Evolutionary conservation across 805 yeast species (phyloP).

Genomic region (Grigorovia transvaalensis): DNA sequence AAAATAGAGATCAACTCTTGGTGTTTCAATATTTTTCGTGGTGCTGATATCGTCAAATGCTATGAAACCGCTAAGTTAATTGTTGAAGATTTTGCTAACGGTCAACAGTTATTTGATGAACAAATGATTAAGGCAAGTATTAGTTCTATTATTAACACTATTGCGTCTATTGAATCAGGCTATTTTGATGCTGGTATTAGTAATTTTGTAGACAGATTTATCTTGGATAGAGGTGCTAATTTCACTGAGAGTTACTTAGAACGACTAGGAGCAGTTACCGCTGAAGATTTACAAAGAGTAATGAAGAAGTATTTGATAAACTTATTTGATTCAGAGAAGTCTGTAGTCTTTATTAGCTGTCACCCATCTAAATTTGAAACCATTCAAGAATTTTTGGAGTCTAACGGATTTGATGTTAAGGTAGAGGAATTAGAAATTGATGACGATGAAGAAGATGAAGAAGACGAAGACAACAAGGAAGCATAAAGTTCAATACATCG

Average conservation of each 20-base stretch:
- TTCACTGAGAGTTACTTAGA: slow-evolving; percentile 46
- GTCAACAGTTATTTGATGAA: slow-evolving; percentile 43
- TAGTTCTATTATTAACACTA: slow-evolving; percentile 59
- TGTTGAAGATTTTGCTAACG: slow-evolving; percentile 49
- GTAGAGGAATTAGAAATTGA: slow-evolving; percentile 43
- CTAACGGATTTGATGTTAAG: slow-evolving; percentile 49
- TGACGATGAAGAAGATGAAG: slow-evolving; percentile 24
- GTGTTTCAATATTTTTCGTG: slow-evolving; percentile 62
- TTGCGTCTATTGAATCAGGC: slow-evolving; percentile 63
- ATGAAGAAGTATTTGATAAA: slow-evolving; percentile 53
- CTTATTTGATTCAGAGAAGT: slow-evolving; percentile 46
- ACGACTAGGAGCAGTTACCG: slow-evolving; percentile 42
- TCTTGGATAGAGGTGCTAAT: slow-evolving; percentile 61
- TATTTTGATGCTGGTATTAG: slow-evolving; percentile 52
- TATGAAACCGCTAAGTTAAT: slow-evolving; percentile 54
- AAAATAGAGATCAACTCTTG: slow-evolving; percentile 59
- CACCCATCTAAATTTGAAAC: slow-evolving; percentile 53
- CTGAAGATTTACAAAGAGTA: slow-evolving; percentile 28
- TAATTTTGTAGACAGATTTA: slow-evolving; percentile 54
- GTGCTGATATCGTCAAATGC: slow-evolving; percentile 64
- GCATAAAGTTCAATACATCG: neutral
- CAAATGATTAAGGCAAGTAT: slow-evolving; percentile 61
- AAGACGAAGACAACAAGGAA: slow-evolving; percentile 2
- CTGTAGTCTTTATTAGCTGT: slow-evolving; percentile 60
- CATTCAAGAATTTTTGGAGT: slow-evolving; percentile 37